Conservation (phyloP, 495 filamentous ascomycete genomes). For the Arthonia radiata region DNA sequence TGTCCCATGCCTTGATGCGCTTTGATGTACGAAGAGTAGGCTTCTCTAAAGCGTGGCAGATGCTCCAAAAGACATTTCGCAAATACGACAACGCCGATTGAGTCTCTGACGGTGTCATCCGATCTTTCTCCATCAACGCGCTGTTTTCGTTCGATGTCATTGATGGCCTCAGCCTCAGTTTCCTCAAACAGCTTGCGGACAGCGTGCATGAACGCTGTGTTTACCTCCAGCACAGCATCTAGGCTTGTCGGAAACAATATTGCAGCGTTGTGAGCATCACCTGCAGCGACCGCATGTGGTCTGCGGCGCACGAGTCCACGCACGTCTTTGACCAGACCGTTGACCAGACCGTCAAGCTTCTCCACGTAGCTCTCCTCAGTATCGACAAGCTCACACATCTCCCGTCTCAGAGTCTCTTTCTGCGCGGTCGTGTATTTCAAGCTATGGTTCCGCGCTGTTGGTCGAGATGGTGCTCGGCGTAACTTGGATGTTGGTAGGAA, state of each 20-base stretch:
- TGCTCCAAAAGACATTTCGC: conserved; percentile 59
- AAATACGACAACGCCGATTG: conserved; percentile 47
- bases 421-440: conserved; percentile 54
- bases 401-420: conserved; percentile 58
- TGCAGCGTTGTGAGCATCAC: conserved; percentile 40
- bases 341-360: conserved; percentile 60
- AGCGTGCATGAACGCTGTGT: conserved; percentile 49
- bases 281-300: no score
- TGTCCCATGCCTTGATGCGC: conserved; percentile 65
- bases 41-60: conserved; percentile 73
- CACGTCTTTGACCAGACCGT: conserved; percentile 48
- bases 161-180: conserved; percentile 50
- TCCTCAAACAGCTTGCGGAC: conserved; percentile 54
- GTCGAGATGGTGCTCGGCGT: conserved; percentile 64
- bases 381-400: conserved; percentile 77
- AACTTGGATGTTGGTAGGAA: conserved; percentile 76
- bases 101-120: conserved; percentile 30
- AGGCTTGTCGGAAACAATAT: conserved; percentile 64
- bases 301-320: conserved; percentile 20
- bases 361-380: conserved; percentile 84
- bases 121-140: no score
- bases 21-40: conserved; percentile 75
- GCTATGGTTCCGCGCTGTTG: conserved; percentile 48
- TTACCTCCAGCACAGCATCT: conserved; percentile 51
- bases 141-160: conserved; percentile 21